Conservation (phyloP, 352 stramenopile species). For the Phytophthora syringae region DNA sequence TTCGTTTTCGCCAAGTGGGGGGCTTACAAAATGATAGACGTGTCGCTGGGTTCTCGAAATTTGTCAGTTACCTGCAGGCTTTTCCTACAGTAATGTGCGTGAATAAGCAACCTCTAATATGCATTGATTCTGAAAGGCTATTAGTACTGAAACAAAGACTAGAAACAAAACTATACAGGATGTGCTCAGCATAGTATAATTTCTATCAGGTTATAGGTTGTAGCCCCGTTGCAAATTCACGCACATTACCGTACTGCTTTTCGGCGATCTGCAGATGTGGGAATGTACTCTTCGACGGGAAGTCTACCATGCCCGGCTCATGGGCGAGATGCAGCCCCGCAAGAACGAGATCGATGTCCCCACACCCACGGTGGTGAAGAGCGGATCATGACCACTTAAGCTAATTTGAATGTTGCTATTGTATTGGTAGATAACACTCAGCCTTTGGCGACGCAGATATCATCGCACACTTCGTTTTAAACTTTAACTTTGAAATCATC, state of each 20-base stretch:
- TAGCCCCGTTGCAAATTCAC: no score
- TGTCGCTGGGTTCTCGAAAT: slow-evolving; percentile 25
- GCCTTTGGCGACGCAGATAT: neutral
- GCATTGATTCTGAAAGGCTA: no score
- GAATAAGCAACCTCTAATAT: no score
- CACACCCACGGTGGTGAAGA: no score
- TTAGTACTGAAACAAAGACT: no score
- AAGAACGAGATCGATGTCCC: neutral
- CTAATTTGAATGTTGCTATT: no score
- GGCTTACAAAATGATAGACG: slow-evolving; percentile 26
- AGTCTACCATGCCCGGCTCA: slow-evolving; percentile 12
- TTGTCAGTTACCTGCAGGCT: slow-evolving; percentile 24
- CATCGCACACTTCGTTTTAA: neutral
- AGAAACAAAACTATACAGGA: no score
- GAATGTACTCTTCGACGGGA: slow-evolving; percentile 3
- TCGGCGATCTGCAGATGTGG: slow-evolving; percentile 4
- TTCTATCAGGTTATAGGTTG: no score
- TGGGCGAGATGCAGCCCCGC: neutral
- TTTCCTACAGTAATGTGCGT: no score
- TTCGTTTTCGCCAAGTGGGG: slow-evolving; percentile 3
- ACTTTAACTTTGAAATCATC: slow-evolving; percentile 1
- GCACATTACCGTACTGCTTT: neutral
- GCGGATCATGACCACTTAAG: no score
- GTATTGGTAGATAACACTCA: neutral
- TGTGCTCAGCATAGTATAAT: no score